Evolutionary conservation across 495 filamentous ascomycete genomes (phyloP), one percentile per base, ranked within the genome.

Genomic region (Aspergillus saccharolyticus): DNA sequence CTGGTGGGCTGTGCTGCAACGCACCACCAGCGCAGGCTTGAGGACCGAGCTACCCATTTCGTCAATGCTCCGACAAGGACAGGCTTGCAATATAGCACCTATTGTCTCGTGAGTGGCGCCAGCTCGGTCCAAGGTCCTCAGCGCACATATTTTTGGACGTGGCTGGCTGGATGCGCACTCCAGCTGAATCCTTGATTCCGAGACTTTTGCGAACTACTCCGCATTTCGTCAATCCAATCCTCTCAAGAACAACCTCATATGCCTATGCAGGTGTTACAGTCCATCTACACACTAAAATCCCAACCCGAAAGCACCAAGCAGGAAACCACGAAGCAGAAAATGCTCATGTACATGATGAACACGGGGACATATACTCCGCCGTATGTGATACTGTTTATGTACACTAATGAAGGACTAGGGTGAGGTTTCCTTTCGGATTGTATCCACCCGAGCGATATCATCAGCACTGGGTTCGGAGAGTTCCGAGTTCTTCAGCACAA

Each of bases 401-500:
- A 39, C 33, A 39, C 10, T 39, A 15, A 5, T 39, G 5, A 39
- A 9, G 14, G 10, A 0, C 24, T 44, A 55, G 16, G 49, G 53
- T 14, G 61, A 51, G 6, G 65, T 70, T 54, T 67, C 62, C 45
- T 66, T 67, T 28, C 68, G 66, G 24, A 74, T 70, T 24, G 57
- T 57, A 45, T 58, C 64, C 20, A 69, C 67, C 21, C 63, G 50
- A 18, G 63, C 65, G 42, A 71, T 65, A 18, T 76, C 72, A 42
- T 66, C 68, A 18, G 62, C 57, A 20, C 66, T 70, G 16, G 65
- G 70, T 24, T 62, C 64, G 51, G 63, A 50, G 42, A 75, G 18
- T 42, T 77, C 72, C 12, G 59, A 53, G 19, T 75, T 70, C 6
- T 62, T 61, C 5, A 61, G 28, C 3, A 66, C 72, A 66, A 71